Percentiles rank a stretch among this genome's conserved stretches.
Evolutionary conservation across 1,284 basidiomycete species (phyloP).

Genomic region (Peniophora sp.): DNA sequence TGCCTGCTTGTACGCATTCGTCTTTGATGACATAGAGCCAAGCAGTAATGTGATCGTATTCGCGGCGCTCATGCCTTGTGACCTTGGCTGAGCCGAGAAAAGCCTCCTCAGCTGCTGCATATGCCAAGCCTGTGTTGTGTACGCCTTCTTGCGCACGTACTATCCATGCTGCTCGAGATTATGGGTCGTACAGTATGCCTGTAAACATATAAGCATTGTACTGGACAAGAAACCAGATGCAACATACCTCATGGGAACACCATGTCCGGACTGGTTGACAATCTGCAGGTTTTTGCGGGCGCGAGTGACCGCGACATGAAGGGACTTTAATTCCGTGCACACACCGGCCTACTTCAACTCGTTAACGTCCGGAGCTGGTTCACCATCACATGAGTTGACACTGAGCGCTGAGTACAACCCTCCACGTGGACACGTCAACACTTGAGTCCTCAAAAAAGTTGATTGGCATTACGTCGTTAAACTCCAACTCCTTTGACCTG

Average conservation of each 20-base stretch:
- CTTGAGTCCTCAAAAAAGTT: conserved; percentile 19
- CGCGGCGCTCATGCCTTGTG: conserved; percentile 19
- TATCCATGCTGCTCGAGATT: conserved; percentile 38
- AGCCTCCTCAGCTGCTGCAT: conserved; percentile 35
- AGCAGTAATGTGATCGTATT: conserved; percentile 42
- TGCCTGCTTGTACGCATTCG: conserved; percentile 36
- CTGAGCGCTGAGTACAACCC: conserved; percentile 43
- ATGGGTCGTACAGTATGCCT: conserved; percentile 42
- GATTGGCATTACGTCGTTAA: conserved; percentile 65
- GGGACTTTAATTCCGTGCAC: conserved; percentile 43
- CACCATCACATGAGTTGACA: conserved; percentile 9
- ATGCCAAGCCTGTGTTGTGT: conserved; percentile 23
- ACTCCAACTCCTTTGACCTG: conserved; percentile 70
- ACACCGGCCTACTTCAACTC: conserved; percentile 35
- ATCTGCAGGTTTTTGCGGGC: conserved; percentile 65
- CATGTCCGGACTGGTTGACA: conserved; percentile 48
- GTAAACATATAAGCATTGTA: background rate
- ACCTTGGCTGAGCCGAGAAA: conserved; percentile 36
- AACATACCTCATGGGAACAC: conserved; percentile 49
- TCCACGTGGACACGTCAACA: conserved; percentile 40
- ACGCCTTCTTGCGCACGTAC: conserved; percentile 33
- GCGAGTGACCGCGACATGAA: conserved; percentile 66
- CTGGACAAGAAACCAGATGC: conserved; percentile 7
- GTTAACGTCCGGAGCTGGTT: conserved; percentile 42
- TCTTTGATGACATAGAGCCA: conserved; percentile 41